Conservation (phyloP, 768 basidiomycete species). For the Tricholoma bakamatsutake region DNA sequence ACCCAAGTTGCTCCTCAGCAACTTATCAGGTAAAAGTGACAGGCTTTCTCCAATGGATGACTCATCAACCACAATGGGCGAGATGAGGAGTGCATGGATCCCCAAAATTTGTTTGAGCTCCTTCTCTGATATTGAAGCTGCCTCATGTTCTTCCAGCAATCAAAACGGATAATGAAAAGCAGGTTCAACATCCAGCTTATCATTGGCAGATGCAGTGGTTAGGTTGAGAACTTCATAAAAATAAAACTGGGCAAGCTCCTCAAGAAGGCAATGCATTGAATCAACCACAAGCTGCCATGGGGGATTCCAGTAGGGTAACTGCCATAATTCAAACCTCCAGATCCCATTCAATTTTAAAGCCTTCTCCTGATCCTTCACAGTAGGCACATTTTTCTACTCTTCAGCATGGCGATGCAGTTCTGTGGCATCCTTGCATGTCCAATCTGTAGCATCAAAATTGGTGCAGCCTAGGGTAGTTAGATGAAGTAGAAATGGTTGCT, state of each 20-base stretch:
- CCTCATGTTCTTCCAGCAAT: background rate
- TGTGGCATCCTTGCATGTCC: slow-evolving; percentile 13
- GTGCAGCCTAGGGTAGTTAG: slow-evolving; percentile 9
- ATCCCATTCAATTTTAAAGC: slow-evolving; percentile 18
- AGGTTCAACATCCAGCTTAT: no score
- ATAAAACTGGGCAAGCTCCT: no score
- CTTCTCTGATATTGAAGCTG: background rate
- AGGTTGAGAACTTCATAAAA: background rate
- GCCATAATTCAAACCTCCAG: slow-evolving; percentile 24
- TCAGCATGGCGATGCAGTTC: slow-evolving; percentile 14
- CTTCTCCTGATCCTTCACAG: slow-evolving; percentile 6
- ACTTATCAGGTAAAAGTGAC: background rate
- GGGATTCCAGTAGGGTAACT: slow-evolving; percentile 35
- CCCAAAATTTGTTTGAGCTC: background rate
- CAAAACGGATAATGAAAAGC: background rate
- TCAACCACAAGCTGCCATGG: slow-evolving; percentile 26
- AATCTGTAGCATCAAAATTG: slow-evolving; percentile 21
- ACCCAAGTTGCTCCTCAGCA: background rate
- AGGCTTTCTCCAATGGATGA: background rate
- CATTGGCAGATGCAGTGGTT: no score
- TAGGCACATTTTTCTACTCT: slow-evolving; percentile 17
- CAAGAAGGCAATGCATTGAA: slow-evolving; percentile 27
- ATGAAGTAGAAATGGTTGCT: slow-evolving; percentile 17
- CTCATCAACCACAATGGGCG: background rate
- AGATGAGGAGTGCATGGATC: background rate